These are phyloP conservation scores for Leccinum aurantiacum DNA, from an alignment of 768 basidiomycete genomes.

Conservation along the genomic window DNA sequence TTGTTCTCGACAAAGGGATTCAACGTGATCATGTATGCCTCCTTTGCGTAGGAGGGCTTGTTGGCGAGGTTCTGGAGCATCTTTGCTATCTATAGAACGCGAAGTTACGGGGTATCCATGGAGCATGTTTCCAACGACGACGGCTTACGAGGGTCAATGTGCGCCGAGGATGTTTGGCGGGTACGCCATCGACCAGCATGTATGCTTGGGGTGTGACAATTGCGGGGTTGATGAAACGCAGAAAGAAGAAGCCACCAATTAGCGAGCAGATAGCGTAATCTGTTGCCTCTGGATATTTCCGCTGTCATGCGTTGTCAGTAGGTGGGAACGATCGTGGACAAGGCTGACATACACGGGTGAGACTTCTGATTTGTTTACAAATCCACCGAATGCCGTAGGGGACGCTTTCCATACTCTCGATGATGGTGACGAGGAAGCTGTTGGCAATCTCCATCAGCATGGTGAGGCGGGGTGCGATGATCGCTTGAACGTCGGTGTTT, in stretches of 20 bases:
- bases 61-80: constrained; percentile 99
- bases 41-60: constrained; percentile 97
- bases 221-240: constrained; percentile 99
- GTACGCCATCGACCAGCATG: constrained; percentile 98
- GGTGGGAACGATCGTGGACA: constrained; percentile 1
- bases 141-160: constrained; percentile 82
- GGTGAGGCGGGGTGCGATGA: constrained; percentile 93
- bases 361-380: constrained; percentile 97
- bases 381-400: constrained; percentile 99
- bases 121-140: neutral
- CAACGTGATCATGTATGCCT: constrained; percentile 97
- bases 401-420: constrained; percentile 97
- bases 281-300: constrained; percentile 98
- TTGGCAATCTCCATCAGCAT: constrained; percentile 99
- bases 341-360: constrained; percentile 73
- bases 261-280: constrained; percentile 98
- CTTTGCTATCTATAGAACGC: constrained; percentile 80
- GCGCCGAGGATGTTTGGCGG: constrained; percentile 95
- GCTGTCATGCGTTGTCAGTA: constrained; percentile 44
- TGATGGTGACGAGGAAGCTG: constrained; percentile 94
- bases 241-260: constrained; percentile 99
- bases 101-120: constrained; percentile 2
- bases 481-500: constrained; percentile 94
- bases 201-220: constrained; percentile 99
- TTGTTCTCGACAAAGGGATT: constrained; percentile 99